Base-by-base conservation (phyloP, 768 basidiomycete species). In the Rhizopogon vesiculosus region DNA sequence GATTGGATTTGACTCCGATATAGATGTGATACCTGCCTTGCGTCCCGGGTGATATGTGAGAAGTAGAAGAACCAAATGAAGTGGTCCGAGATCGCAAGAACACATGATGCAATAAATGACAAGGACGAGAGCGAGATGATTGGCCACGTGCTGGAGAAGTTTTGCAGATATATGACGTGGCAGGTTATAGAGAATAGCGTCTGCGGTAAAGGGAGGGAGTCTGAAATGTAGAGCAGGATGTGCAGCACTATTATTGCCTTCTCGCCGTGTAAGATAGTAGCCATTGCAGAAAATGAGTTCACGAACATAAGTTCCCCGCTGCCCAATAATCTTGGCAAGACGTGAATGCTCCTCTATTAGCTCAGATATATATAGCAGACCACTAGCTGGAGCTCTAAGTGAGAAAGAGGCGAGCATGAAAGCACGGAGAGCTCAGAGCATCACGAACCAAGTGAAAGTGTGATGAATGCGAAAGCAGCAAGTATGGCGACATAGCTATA, bases 31-130 rank as follows among this genome's bases (percentile, higher is more conserved):
- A 61, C 62, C 35, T 82, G 82, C 55, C 84, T 75, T 15, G 86
- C 81, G 38, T 87, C 81, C 55, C 83, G 84, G 8, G 86, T 82
- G 40, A 87, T 62, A 29, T 74, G 80, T 42, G 94, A 84, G 70
- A 98, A 98, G 73, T 98, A 81, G 74, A 91, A 93, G 77, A 99
- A 99, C 92, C 95, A 98, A 41, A 92, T 69, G 67, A 98, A 98
- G 71, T 98, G 97, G 74, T 98, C 93, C 1, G 75, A 69, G 55
- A 99, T 80, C 60, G 97, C 96, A 53, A 95, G 74, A 18, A 80
- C 59, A 70, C 94, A 97, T 0, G 95, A 98, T 0, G 83, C 78
- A 45, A 98, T 70, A 78, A 99, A 98, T 6, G 85, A 83, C 18
- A 75, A 66, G 0, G 95, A 98, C 15, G 91, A 81, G 46, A 99